Evolutionary conservation across 2,329 filamentous ascomycete species (phyloP), one percentile per base, ranked within the genome.

Genomic region (Hypoxylon sp.): DNA sequence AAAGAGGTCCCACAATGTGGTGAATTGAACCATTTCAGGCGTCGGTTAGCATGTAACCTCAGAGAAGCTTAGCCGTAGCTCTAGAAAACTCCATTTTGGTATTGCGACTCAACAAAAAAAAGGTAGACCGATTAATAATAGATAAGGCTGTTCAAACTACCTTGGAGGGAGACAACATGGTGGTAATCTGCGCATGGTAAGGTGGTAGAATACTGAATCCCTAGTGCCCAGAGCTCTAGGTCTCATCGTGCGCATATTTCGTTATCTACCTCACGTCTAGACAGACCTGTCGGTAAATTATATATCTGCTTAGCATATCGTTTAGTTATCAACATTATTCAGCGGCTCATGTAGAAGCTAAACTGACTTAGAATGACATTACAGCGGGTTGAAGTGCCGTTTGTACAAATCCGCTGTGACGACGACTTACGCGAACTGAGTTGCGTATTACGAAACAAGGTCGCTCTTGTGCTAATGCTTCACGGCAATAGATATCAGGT

Each of bases 31-130:
- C 54, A 61, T 63, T 66, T 62, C 54, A 59, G 50, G 51, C 57
- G 11, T 68, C 17, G 53, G 39, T 47, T 44, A 39, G 24, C 31
- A 55, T 61, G 57, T 42, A 62, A 60, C 54, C 53, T 57, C 42
- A 51, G 24, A 55, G 31, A 69, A 66, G 62, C 62, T 69, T 64
- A 64, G 59, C 63, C 63, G 59, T 67, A 62, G 62, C 54, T 65
- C 48, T 42, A 50, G 32, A 13, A 62, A 51, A 35, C 57, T 32
- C 52, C 53, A 39, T 65, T 24, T 31, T 21, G 15, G 31, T 46
- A 52, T 32, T 64, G 55, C 51, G 42, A 60, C 31, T 50, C 31
- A 37, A 47, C 31, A 37, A 47, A 55, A 54, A 35, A 35, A n/a
- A 31, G 51, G 19, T 50, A 10, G 44, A 24, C 52, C 47, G 21